These are phyloP conservation scores for Fusarium sterilihyphosum DNA, from an alignment of 2,329 filamentous ascomycete genomes.

Conservation along the genomic window DNA sequence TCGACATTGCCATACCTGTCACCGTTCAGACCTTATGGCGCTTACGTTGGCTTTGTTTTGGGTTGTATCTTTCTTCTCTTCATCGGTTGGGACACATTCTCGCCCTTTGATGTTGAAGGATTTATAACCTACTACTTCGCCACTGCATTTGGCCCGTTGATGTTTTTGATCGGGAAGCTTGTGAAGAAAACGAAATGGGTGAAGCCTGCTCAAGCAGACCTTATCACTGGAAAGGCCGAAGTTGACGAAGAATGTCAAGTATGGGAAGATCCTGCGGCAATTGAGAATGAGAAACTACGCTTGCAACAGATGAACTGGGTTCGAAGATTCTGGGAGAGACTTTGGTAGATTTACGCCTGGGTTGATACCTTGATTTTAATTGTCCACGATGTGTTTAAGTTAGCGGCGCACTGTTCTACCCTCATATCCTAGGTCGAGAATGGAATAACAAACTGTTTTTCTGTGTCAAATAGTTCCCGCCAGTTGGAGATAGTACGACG, in stretches of 20 bases:
- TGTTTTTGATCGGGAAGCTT: background rate
- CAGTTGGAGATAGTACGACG: background rate
- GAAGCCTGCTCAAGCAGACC: background rate
- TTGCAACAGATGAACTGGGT: background rate
- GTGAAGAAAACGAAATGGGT: background rate
- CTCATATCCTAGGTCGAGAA: background rate
- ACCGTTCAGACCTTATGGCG: background rate
- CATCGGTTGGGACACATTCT: background rate
- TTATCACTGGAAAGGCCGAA: background rate
- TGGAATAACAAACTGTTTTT: accelerated
- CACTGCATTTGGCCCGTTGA: background rate
- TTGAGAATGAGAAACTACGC: background rate
- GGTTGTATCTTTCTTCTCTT: background rate
- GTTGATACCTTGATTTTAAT: background rate
- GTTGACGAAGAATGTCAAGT: background rate
- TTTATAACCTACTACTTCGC: background rate
- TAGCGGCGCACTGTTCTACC: background rate
- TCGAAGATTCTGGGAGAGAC: background rate
- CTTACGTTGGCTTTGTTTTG: background rate
- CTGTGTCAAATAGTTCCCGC: background rate
- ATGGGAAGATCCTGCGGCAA: background rate
- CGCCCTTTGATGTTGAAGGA: background rate
- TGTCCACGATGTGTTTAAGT: accelerated
- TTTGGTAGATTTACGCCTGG: background rate
- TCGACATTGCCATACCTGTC: background rate